Percentiles rank a stretch among this genome's conserved stretches.
Conservation (phyloP, 2,329 filamentous ascomycete species). For the Cladosporium sphaerospermum region DNA sequence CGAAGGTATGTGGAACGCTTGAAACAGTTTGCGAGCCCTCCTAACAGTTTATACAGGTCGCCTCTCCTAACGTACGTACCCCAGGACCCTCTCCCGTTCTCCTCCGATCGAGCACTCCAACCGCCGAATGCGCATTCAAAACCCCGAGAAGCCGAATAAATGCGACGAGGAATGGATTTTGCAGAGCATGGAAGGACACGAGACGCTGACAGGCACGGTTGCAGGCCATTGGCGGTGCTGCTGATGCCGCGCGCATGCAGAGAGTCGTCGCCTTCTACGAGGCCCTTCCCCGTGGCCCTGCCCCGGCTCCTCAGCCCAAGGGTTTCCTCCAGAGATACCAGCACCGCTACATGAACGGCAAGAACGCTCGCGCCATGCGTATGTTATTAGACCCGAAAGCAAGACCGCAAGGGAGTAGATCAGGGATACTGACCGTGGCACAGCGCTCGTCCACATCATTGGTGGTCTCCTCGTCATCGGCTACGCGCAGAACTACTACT, state of each 20-base stretch:
- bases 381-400: slow-evolving; percentile 41
- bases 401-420: neutral
- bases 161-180: neutral
- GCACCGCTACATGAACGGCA: slow-evolving; percentile 73
- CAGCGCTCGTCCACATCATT: slow-evolving; percentile 85
- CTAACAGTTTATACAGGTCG: slow-evolving; percentile 52
- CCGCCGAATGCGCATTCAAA: neutral
- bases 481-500: slow-evolving; percentile 99
- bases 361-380: slow-evolving; percentile 86
- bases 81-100: slow-evolving; percentile 12
- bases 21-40: slow-evolving; percentile 33
- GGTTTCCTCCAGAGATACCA: slow-evolving; percentile 87
- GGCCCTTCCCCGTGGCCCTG: slow-evolving; percentile 88
- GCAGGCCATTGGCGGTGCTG: slow-evolving; percentile 88
- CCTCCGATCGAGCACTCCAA: slow-evolving; percentile 6
- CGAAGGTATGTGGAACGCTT: slow-evolving; percentile 65
- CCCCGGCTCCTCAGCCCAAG: slow-evolving; percentile 73
- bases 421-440: slow-evolving; percentile 18
- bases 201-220: slow-evolving; percentile 18
- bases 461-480: slow-evolving; percentile 71
- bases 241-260: slow-evolving; percentile 96
- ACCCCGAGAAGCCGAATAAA: neutral
- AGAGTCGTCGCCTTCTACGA: slow-evolving; percentile 98
- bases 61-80: slow-evolving; percentile 71
- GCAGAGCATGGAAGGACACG: neutral